Evolutionary conservation across 2,329 filamentous ascomycete genomes (phyloP), one percentile per base, ranked within the genome.

Genomic region (Trichoderma cornu-damae): DNA sequence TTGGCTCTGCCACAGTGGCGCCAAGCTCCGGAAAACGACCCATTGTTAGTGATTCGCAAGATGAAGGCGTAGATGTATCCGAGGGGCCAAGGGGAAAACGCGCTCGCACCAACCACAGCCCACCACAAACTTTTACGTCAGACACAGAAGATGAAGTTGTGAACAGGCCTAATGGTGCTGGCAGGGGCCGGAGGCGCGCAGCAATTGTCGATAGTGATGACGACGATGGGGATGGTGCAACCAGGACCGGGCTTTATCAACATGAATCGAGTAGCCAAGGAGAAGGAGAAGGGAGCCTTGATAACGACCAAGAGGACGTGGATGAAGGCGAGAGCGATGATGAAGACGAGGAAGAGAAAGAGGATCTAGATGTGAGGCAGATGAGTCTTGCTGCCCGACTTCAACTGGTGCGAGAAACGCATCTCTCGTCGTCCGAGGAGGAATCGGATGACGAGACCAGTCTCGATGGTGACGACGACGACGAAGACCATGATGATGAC

Each of bases 21-120:
- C 44, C 50, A n/a, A 28, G 53, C n/a, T 61, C 63, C 8, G 61
- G 63, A 4, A 72, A 70, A 42, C 66, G 69, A 1, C 67, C 61
- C 3, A 62, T 68, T 2, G 63, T 72, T 0, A 57, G 62, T 0
- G 71, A 71, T n/a, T 71, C 70, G 0, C 68, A 71, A 8, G 68
- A 70, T 4, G 67, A 68, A 14, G 63, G 66, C 0, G 63, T 65
- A 0, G 63, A 66, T 0, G 63, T 65, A 0, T 62, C 46, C 37
- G 63, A 58, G 0, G 62, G 62, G 16, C 63, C 61, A 2, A 52
- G 34, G 5, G 48, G 56, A 1, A 71, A 70, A 34, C 67, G 65
- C 12, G 61, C 61, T 2, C 68, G 70, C 8, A 59, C 49, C 0
- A 46, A 49, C 1, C 61, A 55, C 12, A 14, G 26, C n/a, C 12